A percentile compares a stretch with the other conserved stretches of the same genome.
These are phyloP conservation scores for Rhodotorula toruloides DNA, from an alignment of 768 basidiomycete genomes.

Conservation along the genomic window DNA sequence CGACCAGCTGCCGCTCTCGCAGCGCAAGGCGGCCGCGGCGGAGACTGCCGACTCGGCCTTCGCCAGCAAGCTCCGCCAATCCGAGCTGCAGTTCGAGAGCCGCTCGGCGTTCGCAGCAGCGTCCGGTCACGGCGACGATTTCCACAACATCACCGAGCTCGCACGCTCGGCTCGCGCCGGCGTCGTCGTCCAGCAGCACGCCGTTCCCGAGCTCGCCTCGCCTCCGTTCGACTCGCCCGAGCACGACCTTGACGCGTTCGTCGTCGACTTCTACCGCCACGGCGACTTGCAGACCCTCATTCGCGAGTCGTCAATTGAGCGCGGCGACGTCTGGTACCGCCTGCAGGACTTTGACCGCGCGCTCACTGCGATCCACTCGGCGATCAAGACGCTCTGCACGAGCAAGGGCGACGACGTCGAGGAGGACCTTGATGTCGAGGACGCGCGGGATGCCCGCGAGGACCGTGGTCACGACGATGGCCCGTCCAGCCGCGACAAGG, in stretches of 20 bases:
- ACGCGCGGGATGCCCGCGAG: conserved; percentile 30
- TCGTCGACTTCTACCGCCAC: conserved; percentile 65
- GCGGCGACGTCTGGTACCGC: conserved; percentile 54
- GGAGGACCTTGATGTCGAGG: conserved; percentile 27
- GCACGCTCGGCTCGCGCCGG: conserved; percentile 55
- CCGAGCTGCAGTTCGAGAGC: conserved; percentile 49
- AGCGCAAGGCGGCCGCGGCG: conserved; percentile 39
- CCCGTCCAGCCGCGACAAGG: conserved; percentile 33
- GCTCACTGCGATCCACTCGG: conserved; percentile 44
- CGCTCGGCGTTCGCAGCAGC: conserved; percentile 64
- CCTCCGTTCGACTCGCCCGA: conserved; percentile 30
- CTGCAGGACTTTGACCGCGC: conserved; percentile 51
- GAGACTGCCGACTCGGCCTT: conserved; percentile 45
- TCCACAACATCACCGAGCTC: conserved; percentile 55
- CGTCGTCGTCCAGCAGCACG: conserved; percentile 57
- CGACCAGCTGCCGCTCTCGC: conserved; percentile 54
- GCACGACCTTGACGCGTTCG: conserved; percentile 57
- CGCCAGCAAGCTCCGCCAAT: conserved; percentile 48
- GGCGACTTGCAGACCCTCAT: conserved; percentile 51
- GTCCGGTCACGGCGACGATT: conserved; percentile 62
- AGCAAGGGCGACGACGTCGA: conserved; percentile 14
- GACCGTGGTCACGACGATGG: conserved; percentile 38
- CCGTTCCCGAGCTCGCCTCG: conserved; percentile 52
- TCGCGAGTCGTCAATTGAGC: conserved; percentile 47
- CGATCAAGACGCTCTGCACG: conserved; percentile 25